phyloP scores from a whole-genome alignment of 2,329 filamentous ascomycete genomes.

The Stagonosporopsis vannaccii region DNA sequence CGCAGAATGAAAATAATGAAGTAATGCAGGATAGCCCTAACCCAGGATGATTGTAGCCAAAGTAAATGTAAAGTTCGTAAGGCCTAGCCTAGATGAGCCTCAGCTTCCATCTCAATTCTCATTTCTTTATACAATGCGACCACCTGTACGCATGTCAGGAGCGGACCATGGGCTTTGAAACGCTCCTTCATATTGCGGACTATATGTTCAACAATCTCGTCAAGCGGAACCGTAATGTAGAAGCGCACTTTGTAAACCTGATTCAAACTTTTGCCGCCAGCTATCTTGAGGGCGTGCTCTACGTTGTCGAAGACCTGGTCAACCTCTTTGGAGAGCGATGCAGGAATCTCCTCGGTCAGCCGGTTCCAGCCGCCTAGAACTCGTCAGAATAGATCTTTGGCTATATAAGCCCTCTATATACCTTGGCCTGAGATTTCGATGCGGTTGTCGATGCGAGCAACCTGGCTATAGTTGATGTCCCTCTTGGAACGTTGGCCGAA shows the following conservation, averaged over 20 bases:
- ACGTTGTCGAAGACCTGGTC: constrained; percentile 61
- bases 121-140: constrained; percentile 29
- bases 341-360: constrained; percentile 30
- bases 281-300: constrained; percentile 58
- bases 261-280: constrained; percentile 61
- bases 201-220: constrained; percentile 19
- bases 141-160: constrained; percentile 34
- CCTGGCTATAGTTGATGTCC: constrained; percentile 23
- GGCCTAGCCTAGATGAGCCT: constrained; percentile 22
- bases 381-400: background rate
- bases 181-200: constrained; percentile 28
- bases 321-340: constrained; percentile 28
- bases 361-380: constrained; percentile 37
- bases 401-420: background rate
- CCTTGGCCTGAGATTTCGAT: constrained; percentile 41
- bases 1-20: background rate
- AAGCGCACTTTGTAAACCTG: constrained; percentile 53
- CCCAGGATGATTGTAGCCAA: too few relatives aligned
- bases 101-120: constrained; percentile 38
- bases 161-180: constrained; percentile 34
- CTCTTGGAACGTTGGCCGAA: constrained; percentile 31
- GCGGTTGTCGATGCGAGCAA: constrained; percentile 33
- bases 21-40: background rate
- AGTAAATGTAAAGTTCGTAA: background rate
- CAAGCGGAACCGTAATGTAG: constrained; percentile 26